A percentile compares a stretch with the other conserved stretches of the same genome.
Conservation (phyloP, 2,329 filamentous ascomycete genomes). For the Ilyonectria robusta region DNA sequence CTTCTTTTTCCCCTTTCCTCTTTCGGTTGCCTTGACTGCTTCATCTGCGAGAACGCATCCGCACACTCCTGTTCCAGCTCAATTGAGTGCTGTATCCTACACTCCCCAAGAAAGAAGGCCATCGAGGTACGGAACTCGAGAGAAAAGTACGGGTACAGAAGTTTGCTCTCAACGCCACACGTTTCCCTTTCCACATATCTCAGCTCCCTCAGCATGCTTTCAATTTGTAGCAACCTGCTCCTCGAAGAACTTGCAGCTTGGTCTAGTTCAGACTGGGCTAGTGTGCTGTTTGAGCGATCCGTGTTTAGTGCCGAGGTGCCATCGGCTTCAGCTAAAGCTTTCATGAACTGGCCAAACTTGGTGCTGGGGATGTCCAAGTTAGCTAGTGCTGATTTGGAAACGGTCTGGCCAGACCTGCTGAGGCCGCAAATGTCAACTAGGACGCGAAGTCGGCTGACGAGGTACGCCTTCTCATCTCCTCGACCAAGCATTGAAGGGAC, state of each 20-base stretch:
- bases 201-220: constrained; percentile 53
- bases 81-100: constrained; percentile 38
- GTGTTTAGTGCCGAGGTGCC: constrained; percentile 25
- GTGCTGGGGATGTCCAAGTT: constrained; percentile 46
- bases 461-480: constrained; percentile 41
- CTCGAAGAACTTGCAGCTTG: constrained; percentile 25
- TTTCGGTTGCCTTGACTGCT: background rate
- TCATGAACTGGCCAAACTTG: constrained; percentile 43
- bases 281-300: background rate
- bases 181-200: constrained; percentile 47
- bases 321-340: constrained; percentile 37
- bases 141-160: constrained; percentile 51
- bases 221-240: constrained; percentile 52
- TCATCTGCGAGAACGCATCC: constrained; percentile 24
- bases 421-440: constrained; percentile 57
- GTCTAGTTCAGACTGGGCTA: background rate
- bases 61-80: constrained; percentile 44
- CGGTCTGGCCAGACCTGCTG: constrained; percentile 7
- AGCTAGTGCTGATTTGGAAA: constrained; percentile 35
- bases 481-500: constrained; percentile 48
- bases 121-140: constrained; percentile 48
- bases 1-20: background rate
- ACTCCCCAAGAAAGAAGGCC: constrained; percentile 46
- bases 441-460: constrained; percentile 51
- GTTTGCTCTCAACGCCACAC: constrained; percentile 53